Conservation (phyloP, 208 protist species). For the Sergeia podlipaevii region DNA sequence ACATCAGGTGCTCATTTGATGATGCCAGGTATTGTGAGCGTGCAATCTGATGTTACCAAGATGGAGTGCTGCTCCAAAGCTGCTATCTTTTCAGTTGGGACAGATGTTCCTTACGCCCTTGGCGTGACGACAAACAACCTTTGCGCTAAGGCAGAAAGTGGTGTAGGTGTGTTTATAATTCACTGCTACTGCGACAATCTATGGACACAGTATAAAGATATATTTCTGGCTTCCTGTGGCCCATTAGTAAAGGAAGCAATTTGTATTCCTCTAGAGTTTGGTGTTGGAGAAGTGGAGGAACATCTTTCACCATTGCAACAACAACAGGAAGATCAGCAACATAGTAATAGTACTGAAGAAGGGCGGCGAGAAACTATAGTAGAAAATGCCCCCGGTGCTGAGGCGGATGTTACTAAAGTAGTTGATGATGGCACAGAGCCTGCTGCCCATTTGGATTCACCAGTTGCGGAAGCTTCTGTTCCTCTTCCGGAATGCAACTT, state of each 20-base stretch:
- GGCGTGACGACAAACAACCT: constrained; percentile 52
- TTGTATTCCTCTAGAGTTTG: constrained; percentile 20
- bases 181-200: constrained; percentile 58
- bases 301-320: constrained; percentile 1
- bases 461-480: no score
- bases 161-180: constrained; percentile 57
- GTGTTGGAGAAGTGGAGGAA: constrained; percentile 13
- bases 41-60: constrained; percentile 1
- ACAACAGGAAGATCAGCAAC: background rate
- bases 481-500: constrained; percentile 24
- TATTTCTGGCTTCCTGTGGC: constrained; percentile 25
- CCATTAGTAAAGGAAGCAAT: constrained; percentile 9
- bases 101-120: constrained; percentile 48
- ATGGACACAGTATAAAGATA: constrained; percentile 45
- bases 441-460: no score
- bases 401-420: constrained; percentile 1
- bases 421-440: background rate
- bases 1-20: constrained; percentile 77
- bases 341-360: background rate
- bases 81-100: constrained; percentile 38
- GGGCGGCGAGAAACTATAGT: background rate
- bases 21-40: constrained; percentile 60
- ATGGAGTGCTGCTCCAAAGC: constrained; percentile 9
- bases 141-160: constrained; percentile 7
- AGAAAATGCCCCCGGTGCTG: background rate